Evolutionary conservation across 2,329 filamentous ascomycete genomes (phyloP).

Genomic region (Trichophyton verrucosum): DNA sequence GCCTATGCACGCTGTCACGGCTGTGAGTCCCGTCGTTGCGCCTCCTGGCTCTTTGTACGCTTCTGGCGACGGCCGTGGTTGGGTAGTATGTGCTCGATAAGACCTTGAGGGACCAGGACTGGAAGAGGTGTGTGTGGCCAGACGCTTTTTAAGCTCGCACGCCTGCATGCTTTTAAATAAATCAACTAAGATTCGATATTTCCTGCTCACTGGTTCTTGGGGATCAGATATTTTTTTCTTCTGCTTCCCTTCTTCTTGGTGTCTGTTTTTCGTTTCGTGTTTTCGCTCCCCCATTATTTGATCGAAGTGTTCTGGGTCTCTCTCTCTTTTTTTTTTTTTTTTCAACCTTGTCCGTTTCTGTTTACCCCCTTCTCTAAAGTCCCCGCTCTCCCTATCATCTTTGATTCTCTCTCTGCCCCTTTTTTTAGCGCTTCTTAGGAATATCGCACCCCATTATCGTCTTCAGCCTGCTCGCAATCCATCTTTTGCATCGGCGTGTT

Average conservation of each 20-base stretch:
- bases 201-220: not conserved
- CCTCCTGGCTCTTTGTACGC: constrained; percentile 1
- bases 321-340: not conserved
- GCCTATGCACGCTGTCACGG: constrained; percentile 2
- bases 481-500: not conserved
- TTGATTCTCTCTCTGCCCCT: not conserved
- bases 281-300: not conserved
- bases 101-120: not conserved
- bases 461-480: not conserved
- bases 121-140: not conserved
- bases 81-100: not conserved
- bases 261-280: not conserved
- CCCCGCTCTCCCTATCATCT: not conserved
- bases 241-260: not conserved
- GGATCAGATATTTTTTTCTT: not conserved
- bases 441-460: not conserved
- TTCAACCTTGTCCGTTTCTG: not conserved
- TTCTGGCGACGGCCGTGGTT: not conserved
- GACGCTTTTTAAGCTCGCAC: not conserved
- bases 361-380: not conserved
- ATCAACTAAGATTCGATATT: not conserved
- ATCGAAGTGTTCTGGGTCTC: not conserved
- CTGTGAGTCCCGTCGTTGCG: constrained; percentile 1
- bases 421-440: not conserved
- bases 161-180: not conserved